phyloP scores from a whole-genome alignment of 345 rosid species.

The Acer saccharum region DNA sequence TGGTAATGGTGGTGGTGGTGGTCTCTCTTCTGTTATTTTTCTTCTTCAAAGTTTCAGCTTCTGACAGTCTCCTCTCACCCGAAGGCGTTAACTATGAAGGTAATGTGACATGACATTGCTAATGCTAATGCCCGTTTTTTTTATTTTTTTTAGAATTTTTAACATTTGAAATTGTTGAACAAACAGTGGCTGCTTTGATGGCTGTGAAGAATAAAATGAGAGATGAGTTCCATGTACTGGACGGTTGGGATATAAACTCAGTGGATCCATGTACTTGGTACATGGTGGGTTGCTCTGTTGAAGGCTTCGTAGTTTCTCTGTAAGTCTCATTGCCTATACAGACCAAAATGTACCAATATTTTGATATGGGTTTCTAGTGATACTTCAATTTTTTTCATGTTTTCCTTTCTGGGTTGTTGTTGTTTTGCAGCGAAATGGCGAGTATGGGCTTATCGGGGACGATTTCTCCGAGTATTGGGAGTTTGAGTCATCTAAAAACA shows the following conservation, averaged over 20 bases:
- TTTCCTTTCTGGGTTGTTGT: not conserved
- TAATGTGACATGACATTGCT: slow-evolving; percentile 50
- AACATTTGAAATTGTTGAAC: not conserved
- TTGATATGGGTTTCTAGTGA: not conserved
- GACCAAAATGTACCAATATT: not conserved
- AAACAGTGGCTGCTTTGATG: slow-evolving; percentile 91
- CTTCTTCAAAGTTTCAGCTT: slow-evolving; percentile 33
- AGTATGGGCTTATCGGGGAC: slow-evolving; percentile 75
- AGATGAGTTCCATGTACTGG: slow-evolving; percentile 63
- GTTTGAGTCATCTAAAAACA: slow-evolving; percentile 71
- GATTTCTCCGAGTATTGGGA: slow-evolving; percentile 74
- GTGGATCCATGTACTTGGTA: slow-evolving; percentile 99
- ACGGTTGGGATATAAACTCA: slow-evolving; percentile 94
- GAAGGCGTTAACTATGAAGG: slow-evolving; percentile 97
- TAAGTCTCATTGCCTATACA: slow-evolving; percentile 31
- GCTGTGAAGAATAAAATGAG: slow-evolving; percentile 76
- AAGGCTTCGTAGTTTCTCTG: slow-evolving; percentile 84
- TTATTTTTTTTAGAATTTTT: not conserved
- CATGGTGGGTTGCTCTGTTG: slow-evolving; percentile 85
- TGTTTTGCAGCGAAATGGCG: slow-evolving; percentile 66
- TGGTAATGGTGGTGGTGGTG: slow-evolving; percentile 7
- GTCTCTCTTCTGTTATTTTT: slow-evolving; percentile 34
- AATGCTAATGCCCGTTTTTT: not conserved
- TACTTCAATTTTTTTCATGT: not conserved
- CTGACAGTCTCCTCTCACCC: slow-evolving; percentile 84